Evolutionary conservation across 306 rosid species (phyloP), one percentile per base, ranked within the genome.

Genomic region (Cucurbita moschata): DNA sequence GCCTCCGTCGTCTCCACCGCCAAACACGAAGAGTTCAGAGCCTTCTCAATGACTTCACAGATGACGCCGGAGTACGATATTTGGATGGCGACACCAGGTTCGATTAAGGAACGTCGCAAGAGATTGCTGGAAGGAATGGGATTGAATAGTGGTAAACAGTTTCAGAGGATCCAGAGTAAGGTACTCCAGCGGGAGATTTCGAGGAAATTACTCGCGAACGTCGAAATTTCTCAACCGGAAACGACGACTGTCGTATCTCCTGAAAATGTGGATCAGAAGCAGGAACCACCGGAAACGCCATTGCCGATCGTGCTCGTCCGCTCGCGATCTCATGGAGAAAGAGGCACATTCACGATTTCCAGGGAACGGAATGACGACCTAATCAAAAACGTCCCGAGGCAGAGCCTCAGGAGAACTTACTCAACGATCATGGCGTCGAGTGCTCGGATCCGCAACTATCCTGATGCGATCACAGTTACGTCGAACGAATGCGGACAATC

Each of bases 81-180:
- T 18, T 92, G 96, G 98, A 90, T 88, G 92, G 83, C 86, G 1
- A 79, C 89, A 0, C 98, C 93, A 0, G 90, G 87, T 15, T 90
- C 96, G 9, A 87, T 92, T 37, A 79, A 78, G 0, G 93, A 88
- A 12, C 87, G 98, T 3, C 68, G 96, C 10, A 66, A 61, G 18
- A 78, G 77, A 10, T 76, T 92, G 62, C 83, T 92, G 0, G 86
- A 85, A 3, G 90, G 88, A 52, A 89, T 92, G 96, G 91, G 96
- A 10, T 76, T 91, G 12, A 77, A 82, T 13, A 76, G 61, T 12
- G 85, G 83, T 19, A 88, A 80, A 51, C 86, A 83, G 39, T 50
- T 73, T 4, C 46, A 83, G 37, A 75, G 71, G 75, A 55, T 80
- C 15, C 73, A 50, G 39, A 78, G 72, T 30, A 40, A 18, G 10